Base-by-base conservation (phyloP, 441 rosid species). In the Lepidium campestre region DNA sequence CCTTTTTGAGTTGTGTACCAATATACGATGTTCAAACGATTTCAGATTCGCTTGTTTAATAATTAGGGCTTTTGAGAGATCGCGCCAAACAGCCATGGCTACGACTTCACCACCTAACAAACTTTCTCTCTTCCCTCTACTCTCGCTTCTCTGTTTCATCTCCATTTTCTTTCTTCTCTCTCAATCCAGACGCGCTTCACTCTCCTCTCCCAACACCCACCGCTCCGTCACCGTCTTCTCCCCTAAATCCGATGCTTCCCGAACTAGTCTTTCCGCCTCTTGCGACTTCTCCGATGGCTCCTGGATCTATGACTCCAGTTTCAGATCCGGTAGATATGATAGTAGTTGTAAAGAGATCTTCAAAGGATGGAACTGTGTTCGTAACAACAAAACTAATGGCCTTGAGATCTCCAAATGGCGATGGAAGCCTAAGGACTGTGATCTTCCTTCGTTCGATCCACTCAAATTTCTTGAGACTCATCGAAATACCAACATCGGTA, bases 341-440 rank as follows among this genome's bases (percentile, higher is more conserved):
- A 61, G 76, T 19, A 72, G 78, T 39, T 93, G 98, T 44, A 93
- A 87, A 75, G 98, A 89, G 83, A 90, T 90, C 62, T 93, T 85
- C 83, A 89, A 87, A 72, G 98, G 98, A 12, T 93, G 98, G 98
- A 93, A 88, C 45, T 93, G 97, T 67, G 55, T 83, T 34, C 73
- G 90, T 62, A 82, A 79, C 68, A 75, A 81, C 56, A 91, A 93
- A 84, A 77, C 88, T 14, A 89, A 87, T 67, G 87, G 75, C 11
- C 5, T 48, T 36, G 86, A 82, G 22, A 79, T 89, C 71, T 25
- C 75, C 42, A 79, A 73, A 32, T 93, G 99, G 99, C 83, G 91
- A 10, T 93, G 99, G 99, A 82, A 80, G 58, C 97, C 98, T 9
- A 77, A 67, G 9, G 59, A 56, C 4, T 89, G 97, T 49, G 68